Evolutionary conservation across 164 flowering plant genomes (phyloP).

Genomic region (Annona cherimola): DNA sequence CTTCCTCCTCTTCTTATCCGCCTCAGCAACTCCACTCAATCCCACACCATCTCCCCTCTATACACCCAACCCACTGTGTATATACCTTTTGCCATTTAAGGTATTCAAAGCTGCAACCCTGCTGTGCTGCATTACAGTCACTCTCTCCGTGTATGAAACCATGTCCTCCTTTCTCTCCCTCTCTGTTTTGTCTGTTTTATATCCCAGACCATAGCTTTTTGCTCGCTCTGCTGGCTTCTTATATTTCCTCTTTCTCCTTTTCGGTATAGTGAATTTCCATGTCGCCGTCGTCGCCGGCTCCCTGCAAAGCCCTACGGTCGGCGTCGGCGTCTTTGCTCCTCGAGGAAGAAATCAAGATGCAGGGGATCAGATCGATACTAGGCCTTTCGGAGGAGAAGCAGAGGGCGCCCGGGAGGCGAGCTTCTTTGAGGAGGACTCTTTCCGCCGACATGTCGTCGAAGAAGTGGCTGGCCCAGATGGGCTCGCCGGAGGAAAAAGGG

Average conservation of each 20-base stretch:
- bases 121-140: too few species aligned
- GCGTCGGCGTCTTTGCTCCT: slow-evolving; percentile 12
- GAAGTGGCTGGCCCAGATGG: slow-evolving; percentile 42
- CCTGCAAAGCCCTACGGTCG: slow-evolving; percentile 15
- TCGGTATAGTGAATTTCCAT: neutral
- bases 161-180: too few species aligned
- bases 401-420: slow-evolving; percentile 6
- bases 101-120: too few species aligned
- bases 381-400: slow-evolving; percentile 17
- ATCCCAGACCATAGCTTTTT: neutral
- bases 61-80: neutral
- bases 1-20: slow-evolving; percentile 19
- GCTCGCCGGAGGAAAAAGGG: slow-evolving; percentile 20
- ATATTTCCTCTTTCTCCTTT: neutral
- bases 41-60: neutral
- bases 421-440: slow-evolving; percentile 47
- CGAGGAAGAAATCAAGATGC: slow-evolving; percentile 22
- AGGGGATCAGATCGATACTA: slow-evolving; percentile 53
- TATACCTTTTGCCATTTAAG: neutral
- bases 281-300: slow-evolving; percentile 6
- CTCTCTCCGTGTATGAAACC: too few species aligned
- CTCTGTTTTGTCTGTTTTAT: neutral
- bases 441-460: slow-evolving; percentile 71
- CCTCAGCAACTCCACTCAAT: slow-evolving; percentile 8
- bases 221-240: neutral